Evolutionary conservation across 1,284 basidiomycete genomes (phyloP).

Genomic region (Austroboletus novae-zelandiae): DNA sequence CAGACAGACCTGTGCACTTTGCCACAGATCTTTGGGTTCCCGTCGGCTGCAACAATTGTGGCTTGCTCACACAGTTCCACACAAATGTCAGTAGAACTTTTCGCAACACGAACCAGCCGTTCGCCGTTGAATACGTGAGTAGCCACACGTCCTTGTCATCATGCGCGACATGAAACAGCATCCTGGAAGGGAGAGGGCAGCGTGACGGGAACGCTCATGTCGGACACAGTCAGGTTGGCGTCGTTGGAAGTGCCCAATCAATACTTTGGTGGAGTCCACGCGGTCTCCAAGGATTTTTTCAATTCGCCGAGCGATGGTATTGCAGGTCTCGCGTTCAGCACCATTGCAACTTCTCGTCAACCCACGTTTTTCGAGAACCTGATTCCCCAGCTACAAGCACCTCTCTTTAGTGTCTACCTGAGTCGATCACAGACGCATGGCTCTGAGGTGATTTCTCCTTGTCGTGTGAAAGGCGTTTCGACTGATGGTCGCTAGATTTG

Average conservation of each 20-base stretch:
- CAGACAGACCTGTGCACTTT: background rate
- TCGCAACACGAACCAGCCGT: constrained; percentile 31
- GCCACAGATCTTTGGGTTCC: constrained; percentile 50
- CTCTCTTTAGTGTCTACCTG: constrained; percentile 59
- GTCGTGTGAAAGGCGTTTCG: background rate
- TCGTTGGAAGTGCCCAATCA: constrained; percentile 44
- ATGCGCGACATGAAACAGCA: constrained; percentile 13
- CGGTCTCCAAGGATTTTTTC: constrained; percentile 44
- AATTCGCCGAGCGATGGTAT: constrained; percentile 51
- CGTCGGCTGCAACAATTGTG: constrained; percentile 40
- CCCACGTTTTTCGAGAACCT: constrained; percentile 66
- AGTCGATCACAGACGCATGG: constrained; percentile 45
- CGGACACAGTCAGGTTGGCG: constrained; percentile 49
- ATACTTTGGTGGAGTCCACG: constrained; percentile 46
- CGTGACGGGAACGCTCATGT: constrained; percentile 44
- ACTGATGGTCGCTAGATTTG: constrained; percentile 40
- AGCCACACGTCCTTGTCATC: constrained; percentile 24
- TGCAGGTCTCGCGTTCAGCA: constrained; percentile 57
- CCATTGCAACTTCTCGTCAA: constrained; percentile 43
- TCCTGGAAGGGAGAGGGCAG: constrained; percentile 46
- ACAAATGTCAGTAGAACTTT: constrained; percentile 42
- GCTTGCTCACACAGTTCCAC: constrained; percentile 36
- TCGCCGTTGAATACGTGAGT: constrained; percentile 56
- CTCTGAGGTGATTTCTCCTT: constrained; percentile 40
- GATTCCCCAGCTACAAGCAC: constrained; percentile 41